phyloP scores from a whole-genome alignment of 2,329 filamentous ascomycete genomes.

The Phyllosticta paracitricarpa region DNA sequence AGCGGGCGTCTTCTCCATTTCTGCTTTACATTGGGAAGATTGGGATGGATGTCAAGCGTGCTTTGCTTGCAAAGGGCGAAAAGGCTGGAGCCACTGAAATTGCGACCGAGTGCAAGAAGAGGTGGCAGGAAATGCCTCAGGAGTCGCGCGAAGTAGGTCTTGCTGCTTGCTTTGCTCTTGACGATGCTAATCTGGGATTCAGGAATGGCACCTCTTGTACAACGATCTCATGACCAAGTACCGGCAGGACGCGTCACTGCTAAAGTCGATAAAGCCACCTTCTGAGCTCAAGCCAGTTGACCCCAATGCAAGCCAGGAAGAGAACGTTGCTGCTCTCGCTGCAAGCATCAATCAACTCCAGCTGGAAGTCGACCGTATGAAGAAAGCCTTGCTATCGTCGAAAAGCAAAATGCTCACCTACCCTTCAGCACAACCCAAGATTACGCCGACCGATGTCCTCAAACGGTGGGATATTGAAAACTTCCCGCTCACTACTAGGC shows the following conservation, averaged over 20 bases:
- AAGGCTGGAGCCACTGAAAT: slow-evolving; percentile 32
- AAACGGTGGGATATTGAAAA: slow-evolving; percentile 1
- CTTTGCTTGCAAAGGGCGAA: slow-evolving; percentile 24
- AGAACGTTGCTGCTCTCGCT: slow-evolving; percentile 30
- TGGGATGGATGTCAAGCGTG: slow-evolving; percentile 29
- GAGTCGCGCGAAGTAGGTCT: slow-evolving; percentile 21
- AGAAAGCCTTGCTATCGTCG: slow-evolving; percentile 10
- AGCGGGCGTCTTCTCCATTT: slow-evolving; percentile 30
- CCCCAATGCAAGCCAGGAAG: slow-evolving; percentile 28
- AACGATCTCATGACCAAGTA: slow-evolving; percentile 30
- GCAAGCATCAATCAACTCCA: slow-evolving; percentile 32
- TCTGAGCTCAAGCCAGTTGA: slow-evolving; percentile 24
- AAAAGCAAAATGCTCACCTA: neutral
- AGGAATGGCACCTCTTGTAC: slow-evolving; percentile 34
- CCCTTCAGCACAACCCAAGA: slow-evolving; percentile 1
- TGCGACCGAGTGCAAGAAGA: slow-evolving; percentile 29
- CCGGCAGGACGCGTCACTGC: slow-evolving; percentile 28
- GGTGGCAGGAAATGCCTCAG: slow-evolving; percentile 30
- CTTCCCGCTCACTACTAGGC: slow-evolving; percentile 6
- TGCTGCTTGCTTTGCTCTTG: neutral
- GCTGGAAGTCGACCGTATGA: slow-evolving; percentile 29
- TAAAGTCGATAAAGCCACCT: slow-evolving; percentile 19
- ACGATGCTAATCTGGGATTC: slow-evolving; percentile 13
- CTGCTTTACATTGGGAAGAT: slow-evolving; percentile 31
- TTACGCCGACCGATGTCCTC: slow-evolving; percentile 2